A percentile compares a stretch with the other conserved stretches of the same genome.
phyloP scores from a whole-genome alignment of 305 asterid species.

The Solanum aculeatissimum region DNA sequence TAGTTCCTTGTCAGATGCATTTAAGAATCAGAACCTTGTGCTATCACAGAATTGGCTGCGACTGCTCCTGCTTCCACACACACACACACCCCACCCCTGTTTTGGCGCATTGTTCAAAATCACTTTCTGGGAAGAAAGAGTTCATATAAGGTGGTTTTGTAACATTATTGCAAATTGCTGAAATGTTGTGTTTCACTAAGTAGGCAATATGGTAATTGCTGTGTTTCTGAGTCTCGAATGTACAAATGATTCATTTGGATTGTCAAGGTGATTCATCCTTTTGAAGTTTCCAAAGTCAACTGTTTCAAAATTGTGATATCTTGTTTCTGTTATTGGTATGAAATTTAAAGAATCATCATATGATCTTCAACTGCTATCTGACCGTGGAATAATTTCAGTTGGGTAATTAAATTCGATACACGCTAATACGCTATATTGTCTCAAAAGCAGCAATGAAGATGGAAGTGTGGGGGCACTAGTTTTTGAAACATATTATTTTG shows the following conservation, averaged over 20 bases:
- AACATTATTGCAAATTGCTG: neutral
- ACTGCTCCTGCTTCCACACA: neutral
- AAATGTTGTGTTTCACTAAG: neutral
- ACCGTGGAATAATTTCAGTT: no score
- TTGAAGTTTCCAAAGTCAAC: neutral
- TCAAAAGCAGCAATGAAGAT: neutral
- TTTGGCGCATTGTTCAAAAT: neutral
- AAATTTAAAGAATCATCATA: neutral
- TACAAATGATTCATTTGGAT: neutral
- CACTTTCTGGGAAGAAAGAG: neutral
- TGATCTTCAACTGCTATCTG: neutral
- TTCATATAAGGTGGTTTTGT: neutral
- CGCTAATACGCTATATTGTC: neutral
- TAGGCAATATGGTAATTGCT: neutral
- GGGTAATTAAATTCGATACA: no score
- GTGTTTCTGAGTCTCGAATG: neutral
- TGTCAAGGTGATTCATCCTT: neutral
- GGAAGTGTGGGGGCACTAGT: neutral
- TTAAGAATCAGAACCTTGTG: neutral
- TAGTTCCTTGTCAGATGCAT: slow-evolving; percentile 16
- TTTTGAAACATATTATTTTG: neutral
- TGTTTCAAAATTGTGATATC: neutral
- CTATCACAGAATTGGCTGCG: neutral
- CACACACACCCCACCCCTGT: neutral
- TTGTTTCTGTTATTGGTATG: neutral